Percentiles rank a stretch among this genome's conserved stretches.
These are phyloP conservation scores for Iberis amara DNA, from an alignment of 441 rosid species.

Conservation along the genomic window DNA sequence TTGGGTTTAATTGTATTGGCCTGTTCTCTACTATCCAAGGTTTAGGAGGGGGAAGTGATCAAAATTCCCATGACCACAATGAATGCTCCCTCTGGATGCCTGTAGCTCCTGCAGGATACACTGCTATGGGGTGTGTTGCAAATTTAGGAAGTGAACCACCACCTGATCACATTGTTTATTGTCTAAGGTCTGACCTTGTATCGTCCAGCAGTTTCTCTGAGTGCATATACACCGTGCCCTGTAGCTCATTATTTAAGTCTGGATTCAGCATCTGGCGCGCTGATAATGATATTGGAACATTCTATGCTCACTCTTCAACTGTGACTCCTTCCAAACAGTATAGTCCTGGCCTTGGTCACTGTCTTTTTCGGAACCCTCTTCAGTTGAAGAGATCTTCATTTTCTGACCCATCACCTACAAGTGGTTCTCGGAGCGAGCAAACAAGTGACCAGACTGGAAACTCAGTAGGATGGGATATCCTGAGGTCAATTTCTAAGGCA, in stretches of 20 bases:
- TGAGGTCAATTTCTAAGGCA: slow-evolving; percentile 75
- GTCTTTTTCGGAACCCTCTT: slow-evolving; percentile 70
- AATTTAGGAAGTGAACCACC: slow-evolving; percentile 79
- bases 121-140: slow-evolving; percentile 87
- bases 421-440: slow-evolving; percentile 36
- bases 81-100: slow-evolving; percentile 99
- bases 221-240: slow-evolving; percentile 60
- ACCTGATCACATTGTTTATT: slow-evolving; percentile 74
- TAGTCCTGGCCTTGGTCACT: slow-evolving; percentile 66
- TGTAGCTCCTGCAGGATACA: slow-evolving; percentile 87
- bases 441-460: slow-evolving; percentile 41
- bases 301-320: slow-evolving; percentile 74
- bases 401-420: slow-evolving; percentile 34
- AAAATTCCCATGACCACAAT: slow-evolving; percentile 35
- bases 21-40: slow-evolving; percentile 60
- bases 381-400: slow-evolving; percentile 41
- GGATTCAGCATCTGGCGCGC: slow-evolving; percentile 97
- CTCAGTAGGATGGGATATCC: slow-evolving; percentile 83
- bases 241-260: slow-evolving; percentile 44
- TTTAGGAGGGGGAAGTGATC: slow-evolving; percentile 36
- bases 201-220: slow-evolving; percentile 82
- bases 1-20: slow-evolving; percentile 71
- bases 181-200: slow-evolving; percentile 93
- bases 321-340: slow-evolving; percentile 51
- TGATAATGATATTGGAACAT: slow-evolving; percentile 90